These are phyloP conservation scores for Aspergillus heteromorphus DNA, from an alignment of 495 filamentous ascomycete species.

Conservation along the genomic window DNA sequence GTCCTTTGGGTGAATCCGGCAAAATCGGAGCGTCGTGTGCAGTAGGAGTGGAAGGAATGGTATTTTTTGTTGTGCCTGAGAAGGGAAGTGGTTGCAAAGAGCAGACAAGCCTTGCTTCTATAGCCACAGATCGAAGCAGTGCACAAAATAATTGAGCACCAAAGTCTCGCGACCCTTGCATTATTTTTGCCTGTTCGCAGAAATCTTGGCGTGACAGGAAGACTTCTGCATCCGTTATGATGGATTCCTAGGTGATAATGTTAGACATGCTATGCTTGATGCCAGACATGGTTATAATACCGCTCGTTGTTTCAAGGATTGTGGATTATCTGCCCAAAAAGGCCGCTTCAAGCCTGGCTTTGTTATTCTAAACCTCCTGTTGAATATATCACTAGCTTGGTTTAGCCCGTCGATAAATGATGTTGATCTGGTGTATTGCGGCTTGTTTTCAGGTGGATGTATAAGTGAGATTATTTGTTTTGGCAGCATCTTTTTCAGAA, in stretches of 20 bases:
- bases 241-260: conserved; percentile 24
- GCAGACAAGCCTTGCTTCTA: conserved; percentile 85
- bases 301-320: conserved; percentile 52
- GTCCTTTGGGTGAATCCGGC: conserved; percentile 32
- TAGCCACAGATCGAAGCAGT: conserved; percentile 67
- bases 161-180: conserved; percentile 79
- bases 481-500: conserved; percentile 55
- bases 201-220: conserved; percentile 65
- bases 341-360: conserved; percentile 63
- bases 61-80: conserved; percentile 50
- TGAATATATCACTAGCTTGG: conserved; percentile 62
- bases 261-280: neutral
- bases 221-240: conserved; percentile 35
- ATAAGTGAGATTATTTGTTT: conserved; percentile 57
- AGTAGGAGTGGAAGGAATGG: conserved; percentile 33
- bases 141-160: conserved; percentile 89
- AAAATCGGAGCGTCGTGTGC: conserved; percentile 33
- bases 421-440: conserved; percentile 65
- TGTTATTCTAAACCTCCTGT: conserved; percentile 60
- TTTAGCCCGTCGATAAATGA: conserved; percentile 75
- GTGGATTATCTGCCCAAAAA: conserved; percentile 63
- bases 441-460: conserved; percentile 54
- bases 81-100: conserved; percentile 84
- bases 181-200: conserved; percentile 52
- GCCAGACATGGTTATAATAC: conserved; percentile 12